Base-by-base conservation (phyloP, 805 yeast genomes). In the Saccharomycopsis microspora region DNA sequence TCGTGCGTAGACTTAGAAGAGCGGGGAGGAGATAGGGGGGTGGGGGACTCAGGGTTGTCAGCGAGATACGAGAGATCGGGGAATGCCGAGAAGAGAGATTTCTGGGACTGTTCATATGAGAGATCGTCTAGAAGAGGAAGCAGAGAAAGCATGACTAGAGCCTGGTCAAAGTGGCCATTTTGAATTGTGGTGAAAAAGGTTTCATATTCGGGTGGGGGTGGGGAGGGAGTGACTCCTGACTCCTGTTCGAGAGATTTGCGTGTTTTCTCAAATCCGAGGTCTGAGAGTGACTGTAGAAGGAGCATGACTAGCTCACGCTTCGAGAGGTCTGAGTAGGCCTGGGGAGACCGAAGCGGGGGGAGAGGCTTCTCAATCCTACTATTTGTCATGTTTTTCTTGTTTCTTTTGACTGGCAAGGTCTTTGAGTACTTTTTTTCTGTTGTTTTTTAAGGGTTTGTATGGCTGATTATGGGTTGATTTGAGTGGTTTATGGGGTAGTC, bases 241-340 rank as follows among this genome's bases (percentile, higher is more conserved):
- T 74, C 77, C 4, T 58, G 50, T 49, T 70, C 71, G 39, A 77
- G 59, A 3, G 54, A 46, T 3, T 58, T 51, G 0, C 76, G 70
- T 0, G 75, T 58, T 3, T 60, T 54, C 3, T 56, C 48, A 54
- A 70, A 75, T 4, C 80, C 80, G 49, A 77, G 52, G 49, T 75
- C 80, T 36, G 63, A 61, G 44, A 77, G 57, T 0, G 77, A 61
- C 53, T 76, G 79, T 36, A 76, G 69, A 39, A 77, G 57, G 32
- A 77, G 60, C 44, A 76, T 66, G 2, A 77, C 68, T 27, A 75
- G 61, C 55, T 76, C 74, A 27, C 51, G 52, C 34, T 52, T 51
- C 40, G 43, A 37, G 10, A 45, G 29, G 30, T 39, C 40, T 11
- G 31, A 38, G 36, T 34, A 34, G 10, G n/a, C n/a, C 36, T 34